Evolutionary conservation across 768 basidiomycete species (phyloP).

Genomic region (Megacollybia marginata): DNA sequence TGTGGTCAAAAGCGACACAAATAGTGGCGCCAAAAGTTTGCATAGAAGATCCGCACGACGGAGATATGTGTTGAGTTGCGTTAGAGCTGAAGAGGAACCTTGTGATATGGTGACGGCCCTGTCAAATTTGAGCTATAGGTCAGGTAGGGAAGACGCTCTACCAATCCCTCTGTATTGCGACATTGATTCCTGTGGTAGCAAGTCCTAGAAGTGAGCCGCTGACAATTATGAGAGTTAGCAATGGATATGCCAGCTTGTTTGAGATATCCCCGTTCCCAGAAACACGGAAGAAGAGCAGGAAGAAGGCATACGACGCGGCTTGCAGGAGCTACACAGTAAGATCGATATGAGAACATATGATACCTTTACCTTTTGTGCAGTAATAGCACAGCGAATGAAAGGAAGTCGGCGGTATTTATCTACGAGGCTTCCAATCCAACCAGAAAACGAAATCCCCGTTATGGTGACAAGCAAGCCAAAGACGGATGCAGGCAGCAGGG

Average conservation of each 20-base stretch:
- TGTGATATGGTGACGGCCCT: conserved; percentile 29
- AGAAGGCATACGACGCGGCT: conserved; percentile 8
- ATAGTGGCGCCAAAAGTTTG: conserved; percentile 43
- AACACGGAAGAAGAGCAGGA: conserved; percentile 22
- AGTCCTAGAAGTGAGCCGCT: conserved; percentile 28
- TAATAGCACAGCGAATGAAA: conserved; percentile 30
- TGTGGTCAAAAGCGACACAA: conserved; percentile 30
- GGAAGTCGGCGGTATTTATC: conserved; percentile 28
- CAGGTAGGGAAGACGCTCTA: no score
- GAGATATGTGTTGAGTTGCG: conserved; percentile 35
- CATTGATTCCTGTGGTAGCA: conserved; percentile 31
- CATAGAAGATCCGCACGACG: conserved; percentile 37
- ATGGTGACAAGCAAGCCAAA: conserved; percentile 36
- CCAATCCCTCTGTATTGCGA: conserved; percentile 48
- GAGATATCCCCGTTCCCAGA: background rate
- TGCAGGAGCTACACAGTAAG: no score
- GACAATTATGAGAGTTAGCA: conserved; percentile 27
- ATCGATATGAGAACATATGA: no score
- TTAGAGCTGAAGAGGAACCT: conserved; percentile 24
- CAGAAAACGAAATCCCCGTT: conserved; percentile 31
- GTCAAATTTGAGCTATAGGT: no score
- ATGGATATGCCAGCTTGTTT: conserved; percentile 5
- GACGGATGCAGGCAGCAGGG: conserved; percentile 40
- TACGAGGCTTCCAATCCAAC: conserved; percentile 33
- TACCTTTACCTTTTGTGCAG: conserved; percentile 26